These are phyloP conservation scores for Zangia roseola DNA, from an alignment of 768 basidiomycete genomes.

Conservation along the genomic window DNA sequence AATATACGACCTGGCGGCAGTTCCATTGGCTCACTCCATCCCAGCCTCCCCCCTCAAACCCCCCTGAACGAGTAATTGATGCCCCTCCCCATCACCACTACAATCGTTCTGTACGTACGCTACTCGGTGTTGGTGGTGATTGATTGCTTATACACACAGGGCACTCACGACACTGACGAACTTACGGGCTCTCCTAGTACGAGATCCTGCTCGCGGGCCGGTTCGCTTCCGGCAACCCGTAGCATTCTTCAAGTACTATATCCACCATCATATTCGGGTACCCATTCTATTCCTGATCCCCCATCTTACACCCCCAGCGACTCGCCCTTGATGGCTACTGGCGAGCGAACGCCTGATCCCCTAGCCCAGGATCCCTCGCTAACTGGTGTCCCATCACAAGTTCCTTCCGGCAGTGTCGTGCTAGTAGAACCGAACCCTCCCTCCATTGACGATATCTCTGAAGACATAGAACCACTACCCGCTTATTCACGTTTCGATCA, in stretches of 20 bases:
- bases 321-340: neutral
- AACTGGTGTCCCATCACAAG: constrained; percentile 17
- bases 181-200: neutral
- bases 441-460: neutral
- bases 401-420: neutral
- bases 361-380: constrained; percentile 12
- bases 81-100: neutral
- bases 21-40: neutral
- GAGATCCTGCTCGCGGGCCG: neutral
- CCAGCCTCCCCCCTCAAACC: neutral
- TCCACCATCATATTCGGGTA: constrained; percentile 18
- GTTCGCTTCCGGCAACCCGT: constrained; percentile 18
- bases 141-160: constrained; percentile 16
- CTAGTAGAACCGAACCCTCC: neutral
- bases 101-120: constrained; percentile 5
- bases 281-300: constrained; percentile 10
- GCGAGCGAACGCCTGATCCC: constrained; percentile 1
- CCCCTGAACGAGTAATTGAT: neutral
- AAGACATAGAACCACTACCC: constrained; percentile 18
- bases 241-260: constrained; percentile 30
- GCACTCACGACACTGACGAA: neutral
- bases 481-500: constrained; percentile 30
- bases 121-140: neutral
- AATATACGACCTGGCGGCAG: neutral
- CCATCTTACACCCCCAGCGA: neutral